A percentile compares a stretch with the other conserved stretches of the same genome.
These are phyloP conservation scores for Zygnema circumcarinatum DNA, from an alignment of 139 green algal genomes.

Conservation along the genomic window DNA sequence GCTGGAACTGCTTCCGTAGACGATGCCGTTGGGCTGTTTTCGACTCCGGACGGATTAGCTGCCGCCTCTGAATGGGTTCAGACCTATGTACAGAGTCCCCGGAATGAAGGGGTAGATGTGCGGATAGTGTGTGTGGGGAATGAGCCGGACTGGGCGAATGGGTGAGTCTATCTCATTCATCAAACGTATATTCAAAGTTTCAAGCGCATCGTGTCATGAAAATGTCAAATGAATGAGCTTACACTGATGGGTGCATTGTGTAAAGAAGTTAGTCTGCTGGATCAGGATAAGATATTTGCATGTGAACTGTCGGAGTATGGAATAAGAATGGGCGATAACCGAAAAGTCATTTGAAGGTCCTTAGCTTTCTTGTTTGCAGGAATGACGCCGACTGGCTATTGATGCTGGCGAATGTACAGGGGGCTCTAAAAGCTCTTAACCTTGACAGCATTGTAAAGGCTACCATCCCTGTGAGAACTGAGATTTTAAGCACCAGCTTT, in stretches of 20 bases:
- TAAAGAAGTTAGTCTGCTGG: too few species aligned
- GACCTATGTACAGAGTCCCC: not conserved
- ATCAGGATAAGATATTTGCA: too few species aligned
- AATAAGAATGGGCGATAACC: too few species aligned
- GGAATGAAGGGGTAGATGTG: not conserved
- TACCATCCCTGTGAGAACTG: not conserved
- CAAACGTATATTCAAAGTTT: too few species aligned
- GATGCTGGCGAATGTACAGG: not conserved
- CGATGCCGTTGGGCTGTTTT: too few species aligned
- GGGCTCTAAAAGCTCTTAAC: not conserved
- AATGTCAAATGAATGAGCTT: too few species aligned
- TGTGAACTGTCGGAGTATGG: too few species aligned
- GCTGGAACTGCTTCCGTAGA: not conserved
- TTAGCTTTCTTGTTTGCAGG: not conserved
- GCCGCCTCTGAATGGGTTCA: not conserved
- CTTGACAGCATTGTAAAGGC: not conserved
- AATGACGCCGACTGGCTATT: not conserved
- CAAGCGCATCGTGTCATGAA: too few species aligned
- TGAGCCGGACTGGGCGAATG: not conserved
- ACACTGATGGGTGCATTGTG: too few species aligned
- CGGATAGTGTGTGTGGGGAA: not conserved
- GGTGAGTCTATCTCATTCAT: too few species aligned
- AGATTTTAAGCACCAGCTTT: not conserved
- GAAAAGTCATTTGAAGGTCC: too few species aligned
- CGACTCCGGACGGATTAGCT: not conserved